Percentiles rank a stretch among this genome's conserved stretches.
These are phyloP conservation scores for Canavalia ensiformis DNA, from an alignment of 306 rosid genomes.

Conservation along the genomic window DNA sequence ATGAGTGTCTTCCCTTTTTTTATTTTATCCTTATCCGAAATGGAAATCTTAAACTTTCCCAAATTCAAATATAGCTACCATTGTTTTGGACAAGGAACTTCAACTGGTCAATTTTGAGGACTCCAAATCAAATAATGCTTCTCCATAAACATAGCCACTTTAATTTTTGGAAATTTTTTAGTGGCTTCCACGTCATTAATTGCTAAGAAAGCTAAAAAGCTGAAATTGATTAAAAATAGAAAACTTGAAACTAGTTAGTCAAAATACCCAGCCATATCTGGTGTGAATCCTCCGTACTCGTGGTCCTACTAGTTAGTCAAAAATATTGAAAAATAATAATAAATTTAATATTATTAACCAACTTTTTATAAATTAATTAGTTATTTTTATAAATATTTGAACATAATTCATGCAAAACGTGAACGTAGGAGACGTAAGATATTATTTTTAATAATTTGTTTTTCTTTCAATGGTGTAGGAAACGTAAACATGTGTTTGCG, in stretches of 20 bases:
- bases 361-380: no score
- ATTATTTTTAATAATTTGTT: no score
- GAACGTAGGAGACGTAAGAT: no score
- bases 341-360: no score
- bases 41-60: neutral
- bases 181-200: conserved; percentile 41
- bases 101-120: conserved; percentile 52
- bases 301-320: no score
- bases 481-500: no score
- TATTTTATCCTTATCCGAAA: conserved; percentile 39
- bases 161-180: neutral
- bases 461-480: no score
- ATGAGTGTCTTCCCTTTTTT: neutral
- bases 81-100: conserved; percentile 46
- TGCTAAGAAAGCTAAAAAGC: neutral
- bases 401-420: no score
- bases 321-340: no score
- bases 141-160: conserved; percentile 1
- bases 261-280: neutral
- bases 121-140: conserved; percentile 42
- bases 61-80: conserved; percentile 41
- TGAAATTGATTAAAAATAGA: neutral
- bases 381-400: no score
- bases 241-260: conserved; percentile 20
- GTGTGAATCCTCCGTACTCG: neutral